phyloP scores from a whole-genome alignment of 2,329 filamentous ascomycete species.

The Ceratocystis colombiana region DNA sequence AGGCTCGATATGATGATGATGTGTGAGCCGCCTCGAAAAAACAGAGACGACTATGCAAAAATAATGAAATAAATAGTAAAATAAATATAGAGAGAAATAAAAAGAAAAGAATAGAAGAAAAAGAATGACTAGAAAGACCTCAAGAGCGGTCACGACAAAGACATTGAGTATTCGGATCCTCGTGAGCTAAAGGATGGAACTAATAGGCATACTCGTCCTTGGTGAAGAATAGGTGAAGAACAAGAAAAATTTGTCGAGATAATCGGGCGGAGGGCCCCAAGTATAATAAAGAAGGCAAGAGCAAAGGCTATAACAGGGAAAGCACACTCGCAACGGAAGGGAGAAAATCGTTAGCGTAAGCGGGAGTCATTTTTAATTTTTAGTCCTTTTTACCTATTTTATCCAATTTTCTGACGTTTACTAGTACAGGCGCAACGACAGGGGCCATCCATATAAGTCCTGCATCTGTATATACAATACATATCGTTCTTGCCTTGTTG shows the following conservation, averaged over 20 bases:
- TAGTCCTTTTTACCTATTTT: not conserved
- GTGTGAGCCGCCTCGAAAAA: not conserved
- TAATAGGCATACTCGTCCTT: conserved; percentile 13
- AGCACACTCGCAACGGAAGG: not conserved
- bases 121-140: conserved; percentile 6
- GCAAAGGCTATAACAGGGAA: not conserved
- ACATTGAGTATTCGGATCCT: conserved; percentile 15
- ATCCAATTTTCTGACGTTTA: not conserved
- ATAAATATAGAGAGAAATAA: not conserved
- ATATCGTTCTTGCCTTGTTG: too few species aligned
- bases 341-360: conserved; percentile 1
- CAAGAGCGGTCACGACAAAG: not conserved
- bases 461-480: too few species aligned
- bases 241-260: not conserved
- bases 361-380: not conserved
- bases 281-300: conserved; percentile 6
- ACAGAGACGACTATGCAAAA: not conserved
- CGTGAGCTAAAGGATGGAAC: conserved; percentile 4
- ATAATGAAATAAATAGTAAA: not conserved
- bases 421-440: not conserved
- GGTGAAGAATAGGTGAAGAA: conserved; percentile 3
- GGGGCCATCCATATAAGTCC: not conserved
- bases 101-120: not conserved
- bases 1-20: not conserved
- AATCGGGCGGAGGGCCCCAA: not conserved